Percentiles rank a stretch among this genome's conserved stretches.
These are phyloP conservation scores for Zygoascus biomembranicola DNA, from an alignment of 805 yeast genomes.

Conservation along the genomic window DNA sequence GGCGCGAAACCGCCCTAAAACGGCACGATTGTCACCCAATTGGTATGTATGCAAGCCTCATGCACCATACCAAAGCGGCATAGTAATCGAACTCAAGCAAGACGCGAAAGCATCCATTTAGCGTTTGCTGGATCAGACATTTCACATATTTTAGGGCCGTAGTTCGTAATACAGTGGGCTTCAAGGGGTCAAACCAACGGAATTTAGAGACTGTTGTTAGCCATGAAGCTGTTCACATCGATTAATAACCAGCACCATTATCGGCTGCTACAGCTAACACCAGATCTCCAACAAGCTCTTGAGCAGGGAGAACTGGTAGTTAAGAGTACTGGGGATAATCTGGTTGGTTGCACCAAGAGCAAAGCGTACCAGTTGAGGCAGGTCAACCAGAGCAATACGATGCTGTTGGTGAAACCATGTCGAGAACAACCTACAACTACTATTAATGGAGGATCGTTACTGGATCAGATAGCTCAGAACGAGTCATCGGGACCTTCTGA, in stretches of 20 bases:
- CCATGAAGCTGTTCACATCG: not conserved
- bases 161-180: no score
- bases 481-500: not conserved
- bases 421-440: conserved; percentile 77
- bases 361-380: conserved; percentile 62
- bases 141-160: no score
- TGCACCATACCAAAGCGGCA: not conserved
- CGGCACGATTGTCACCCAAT: not conserved
- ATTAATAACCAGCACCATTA: conserved; percentile 5
- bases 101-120: not conserved
- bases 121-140: no score
- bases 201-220: not conserved
- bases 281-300: conserved; percentile 19
- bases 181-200: no score
- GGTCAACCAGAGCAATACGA: conserved; percentile 81
- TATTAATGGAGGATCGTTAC: conserved; percentile 35
- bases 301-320: conserved; percentile 18
- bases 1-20: not conserved
- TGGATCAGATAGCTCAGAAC: not conserved
- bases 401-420: conserved; percentile 40
- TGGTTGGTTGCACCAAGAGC: conserved; percentile 52
- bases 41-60: not conserved
- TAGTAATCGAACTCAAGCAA: not conserved
- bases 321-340: conserved; percentile 31
- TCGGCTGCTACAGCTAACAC: conserved; percentile 23